These are phyloP conservation scores for Graphilbum ipis-grandicollis DNA, from an alignment of 2,329 filamentous ascomycete genomes.

Conservation along the genomic window DNA sequence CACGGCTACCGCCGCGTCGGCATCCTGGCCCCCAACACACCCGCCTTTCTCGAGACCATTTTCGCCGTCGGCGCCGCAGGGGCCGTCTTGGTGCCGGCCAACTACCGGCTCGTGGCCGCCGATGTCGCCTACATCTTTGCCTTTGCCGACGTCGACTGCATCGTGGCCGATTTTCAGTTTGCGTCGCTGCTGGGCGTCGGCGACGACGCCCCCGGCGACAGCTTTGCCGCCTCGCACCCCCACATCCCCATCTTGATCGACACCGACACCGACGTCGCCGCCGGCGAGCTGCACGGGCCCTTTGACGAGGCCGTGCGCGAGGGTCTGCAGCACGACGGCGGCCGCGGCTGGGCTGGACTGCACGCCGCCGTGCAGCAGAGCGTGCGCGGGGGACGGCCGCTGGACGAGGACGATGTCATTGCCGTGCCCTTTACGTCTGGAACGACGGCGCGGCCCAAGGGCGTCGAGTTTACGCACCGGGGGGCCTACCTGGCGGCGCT, in stretches of 20 bases:
- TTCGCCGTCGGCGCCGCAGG: conserved; percentile 76
- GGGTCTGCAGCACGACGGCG: conserved; percentile 39
- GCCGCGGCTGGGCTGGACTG: conserved; percentile 60
- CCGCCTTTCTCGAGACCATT: conserved; percentile 79
- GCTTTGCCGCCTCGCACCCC: conserved; percentile 43
- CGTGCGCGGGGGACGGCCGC: conserved; percentile 16
- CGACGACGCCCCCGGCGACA: too few relatives aligned
- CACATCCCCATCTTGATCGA: conserved; percentile 61
- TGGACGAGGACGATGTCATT: conserved; percentile 64
- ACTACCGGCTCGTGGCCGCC: conserved; percentile 53
- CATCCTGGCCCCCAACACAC: conserved; percentile 80
- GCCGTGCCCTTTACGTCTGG: conserved; percentile 89
- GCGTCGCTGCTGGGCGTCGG: conserved; percentile 41
- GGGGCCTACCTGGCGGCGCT: conserved; percentile 72
- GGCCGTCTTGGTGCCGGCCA: conserved; percentile 52
- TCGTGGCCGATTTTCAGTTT: conserved; percentile 78
- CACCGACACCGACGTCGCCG: conserved; percentile 58
- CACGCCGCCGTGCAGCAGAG: conserved; percentile 34
- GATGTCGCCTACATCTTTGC: conserved; percentile 86
- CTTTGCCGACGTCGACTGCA: conserved; percentile 69
- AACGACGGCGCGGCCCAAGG: conserved; percentile 82
- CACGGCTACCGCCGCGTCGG: conserved; percentile 62
- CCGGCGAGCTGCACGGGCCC: conserved; percentile 57
- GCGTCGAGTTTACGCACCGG: conserved; percentile 80
- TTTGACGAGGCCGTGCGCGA: conserved; percentile 75